phyloP scores from a whole-genome alignment of 2,329 filamentous ascomycete genomes.

The Dactylellina leptospora region DNA sequence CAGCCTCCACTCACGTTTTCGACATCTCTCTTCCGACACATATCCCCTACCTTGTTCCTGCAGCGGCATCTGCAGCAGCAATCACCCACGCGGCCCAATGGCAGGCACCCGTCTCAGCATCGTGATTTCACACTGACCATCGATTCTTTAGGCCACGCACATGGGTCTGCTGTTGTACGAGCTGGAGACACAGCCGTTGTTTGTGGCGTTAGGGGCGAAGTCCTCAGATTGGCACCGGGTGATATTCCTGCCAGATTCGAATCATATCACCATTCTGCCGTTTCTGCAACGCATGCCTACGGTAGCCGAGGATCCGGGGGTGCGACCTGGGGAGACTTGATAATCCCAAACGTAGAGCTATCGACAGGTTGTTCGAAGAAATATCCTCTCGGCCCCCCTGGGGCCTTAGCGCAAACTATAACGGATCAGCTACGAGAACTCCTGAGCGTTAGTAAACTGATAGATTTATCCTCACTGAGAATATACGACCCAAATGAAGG shows the following conservation, averaged over 20 bases:
- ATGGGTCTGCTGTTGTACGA: conserved; percentile 88
- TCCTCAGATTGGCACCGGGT: conserved; percentile 79
- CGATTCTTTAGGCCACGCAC: conserved; percentile 84
- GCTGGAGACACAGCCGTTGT: conserved; percentile 93
- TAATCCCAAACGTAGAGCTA: conserved; percentile 93
- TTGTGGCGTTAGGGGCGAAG: conserved; percentile 87
- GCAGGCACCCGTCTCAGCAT: conserved; percentile 74
- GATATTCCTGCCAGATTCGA: conserved; percentile 62
- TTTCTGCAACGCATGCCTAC: conserved; percentile 58
- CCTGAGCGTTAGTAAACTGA: conserved; percentile 54
- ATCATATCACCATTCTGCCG: conserved; percentile 57
- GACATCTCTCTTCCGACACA: conserved; percentile 81
- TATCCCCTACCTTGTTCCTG: conserved; percentile 87
- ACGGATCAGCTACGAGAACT: conserved; percentile 75
- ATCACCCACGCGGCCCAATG: conserved; percentile 78
- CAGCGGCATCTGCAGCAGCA: conserved; percentile 77
- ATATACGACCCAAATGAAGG: conserved; percentile 57
- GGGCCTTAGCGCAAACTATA: conserved; percentile 68
- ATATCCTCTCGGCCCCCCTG: conserved; percentile 81
- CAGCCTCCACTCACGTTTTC: conserved; percentile 61
- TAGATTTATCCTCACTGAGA: conserved; percentile 48
- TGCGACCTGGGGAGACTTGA: conserved; percentile 69
- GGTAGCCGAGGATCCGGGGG: conserved; percentile 57
- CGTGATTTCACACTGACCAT: conserved; percentile 80
- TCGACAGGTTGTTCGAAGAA: conserved; percentile 88